phyloP scores from a whole-genome alignment of 2,329 filamentous ascomycete genomes.

The Colletotrichum theobromicola region DNA sequence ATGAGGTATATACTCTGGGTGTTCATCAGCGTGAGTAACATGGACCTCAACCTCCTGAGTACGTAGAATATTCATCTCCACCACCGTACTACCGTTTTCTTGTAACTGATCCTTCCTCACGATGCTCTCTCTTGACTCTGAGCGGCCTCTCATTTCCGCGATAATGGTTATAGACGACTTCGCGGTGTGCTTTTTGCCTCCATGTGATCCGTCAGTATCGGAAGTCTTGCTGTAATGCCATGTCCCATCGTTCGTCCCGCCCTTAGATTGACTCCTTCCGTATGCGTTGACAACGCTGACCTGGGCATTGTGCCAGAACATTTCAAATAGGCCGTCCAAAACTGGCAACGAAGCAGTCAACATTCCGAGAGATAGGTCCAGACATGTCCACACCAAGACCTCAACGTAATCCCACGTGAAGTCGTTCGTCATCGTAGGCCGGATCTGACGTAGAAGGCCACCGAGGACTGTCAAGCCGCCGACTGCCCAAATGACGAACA shows the following conservation, averaged over 20 bases:
- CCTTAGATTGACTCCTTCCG: neutral
- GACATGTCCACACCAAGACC: slow-evolving; percentile 32
- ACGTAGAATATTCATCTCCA: slow-evolving; percentile 8
- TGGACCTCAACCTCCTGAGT: slow-evolving; percentile 6
- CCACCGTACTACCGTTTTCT: neutral
- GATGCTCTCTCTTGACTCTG: slow-evolving; percentile 6
- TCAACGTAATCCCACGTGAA: slow-evolving; percentile 30
- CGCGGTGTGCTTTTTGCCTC: neutral
- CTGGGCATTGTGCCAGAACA: neutral
- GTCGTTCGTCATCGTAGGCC: slow-evolving; percentile 22
- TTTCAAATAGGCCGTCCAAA: slow-evolving; percentile 26
- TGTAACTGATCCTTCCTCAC: neutral
- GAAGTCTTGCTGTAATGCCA: slow-evolving; percentile 6
- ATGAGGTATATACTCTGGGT: neutral
- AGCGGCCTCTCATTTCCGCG: neutral
- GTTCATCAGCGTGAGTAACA: neutral
- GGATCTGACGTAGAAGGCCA: slow-evolving; percentile 32
- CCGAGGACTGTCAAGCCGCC: slow-evolving; percentile 35
- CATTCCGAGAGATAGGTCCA: slow-evolving; percentile 36
- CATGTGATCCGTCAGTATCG: neutral
- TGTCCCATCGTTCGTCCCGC: neutral
- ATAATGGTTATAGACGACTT: neutral
- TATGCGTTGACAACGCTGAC: neutral
- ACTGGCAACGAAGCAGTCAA: slow-evolving; percentile 37
- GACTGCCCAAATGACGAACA: slow-evolving; percentile 35